Evolutionary conservation across 768 basidiomycete species (phyloP).

Genomic region (Phallus indusiatus): DNA sequence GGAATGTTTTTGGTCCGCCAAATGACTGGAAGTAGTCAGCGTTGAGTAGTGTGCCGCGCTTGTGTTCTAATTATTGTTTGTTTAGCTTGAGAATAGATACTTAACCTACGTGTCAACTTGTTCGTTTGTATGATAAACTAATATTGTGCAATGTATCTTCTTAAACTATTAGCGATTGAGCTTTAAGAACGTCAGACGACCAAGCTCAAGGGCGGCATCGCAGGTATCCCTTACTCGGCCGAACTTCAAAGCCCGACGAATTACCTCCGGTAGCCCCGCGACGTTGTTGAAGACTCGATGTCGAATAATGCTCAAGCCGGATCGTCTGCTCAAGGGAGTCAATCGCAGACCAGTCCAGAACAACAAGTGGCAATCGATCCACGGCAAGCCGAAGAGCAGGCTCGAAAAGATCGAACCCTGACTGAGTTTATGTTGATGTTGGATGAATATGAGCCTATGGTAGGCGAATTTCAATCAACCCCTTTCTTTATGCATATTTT

Average conservation of each 20-base stretch:
- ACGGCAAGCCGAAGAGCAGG: constrained; percentile 68
- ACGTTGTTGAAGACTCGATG: neutral
- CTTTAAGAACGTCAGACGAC: no score
- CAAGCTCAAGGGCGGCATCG: no score
- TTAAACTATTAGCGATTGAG: no score
- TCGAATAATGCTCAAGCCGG: neutral
- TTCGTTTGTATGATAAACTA: no score
- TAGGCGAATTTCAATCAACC: constrained; percentile 26
- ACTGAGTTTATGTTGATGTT: constrained; percentile 94
- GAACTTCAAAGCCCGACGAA: no score
- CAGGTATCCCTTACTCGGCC: no score
- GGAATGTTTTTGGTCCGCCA: constrained; percentile 72
- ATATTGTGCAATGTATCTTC: no score
- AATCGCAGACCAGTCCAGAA: constrained; percentile 30
- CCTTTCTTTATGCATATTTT: neutral
- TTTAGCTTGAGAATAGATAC: no score
- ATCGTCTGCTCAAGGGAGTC: constrained; percentile 10
- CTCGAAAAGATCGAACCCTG: constrained; percentile 80
- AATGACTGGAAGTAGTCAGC: constrained; percentile 44
- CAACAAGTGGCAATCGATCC: neutral
- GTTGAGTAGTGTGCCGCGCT: no score
- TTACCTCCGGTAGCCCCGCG: no score
- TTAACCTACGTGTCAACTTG: no score
- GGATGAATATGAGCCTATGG: constrained; percentile 93
- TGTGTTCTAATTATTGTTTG: no score